Evolutionary conservation across 202 grass and related monocot genomes (phyloP), one percentile per base, ranked within the genome.

Genomic region (Thinopyrum obtusiflorum): DNA sequence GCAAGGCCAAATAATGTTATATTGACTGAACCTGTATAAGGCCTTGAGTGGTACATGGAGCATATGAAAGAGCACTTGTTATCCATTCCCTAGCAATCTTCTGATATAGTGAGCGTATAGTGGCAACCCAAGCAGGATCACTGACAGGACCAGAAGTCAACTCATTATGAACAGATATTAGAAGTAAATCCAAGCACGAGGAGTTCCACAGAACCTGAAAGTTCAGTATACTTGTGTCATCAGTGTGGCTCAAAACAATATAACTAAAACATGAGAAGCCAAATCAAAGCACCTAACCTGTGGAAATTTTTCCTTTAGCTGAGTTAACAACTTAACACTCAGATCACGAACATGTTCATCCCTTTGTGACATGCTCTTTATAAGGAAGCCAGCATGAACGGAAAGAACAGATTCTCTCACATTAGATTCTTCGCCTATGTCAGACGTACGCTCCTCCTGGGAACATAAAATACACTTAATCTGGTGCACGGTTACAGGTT

Each of bases 321-420:
- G 93, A 76, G 89, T 95, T 89, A 98, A 91, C 40, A 98, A 85
- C 77, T 98, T 95, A 68, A 98, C 93, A 88, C 88, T 92, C 68
- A 94, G 91, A 90, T 98, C 93, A 83, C 97, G 93, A 81, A 96
- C 90, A 89, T 94, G 87, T 36, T 98, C 97, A 86, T 98, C 93
- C 87, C 93, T 96, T 85, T 98, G 97, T 74, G 93, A 93, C 93
- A 98, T 92, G 83, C 88, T 96, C 85, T 96, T 98, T 96, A 98
- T 98, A 70, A 98, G 88, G 85, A 94, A 94, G 85, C 97, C 96
- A 14, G 91, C 82, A 88, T 98, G 97, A 83, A 86, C 79, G 71
- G 93, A 91, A 78, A 96, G 90, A 92, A 92, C 90, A 31, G 90
- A 90, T 77, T 98, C 97, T 86, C 91, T 93, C 82, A 82, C 81